Evolutionary conservation across 768 basidiomycete genomes (phyloP), one percentile per base, ranked within the genome.

Genomic region (Melanogaster broomeanus): DNA sequence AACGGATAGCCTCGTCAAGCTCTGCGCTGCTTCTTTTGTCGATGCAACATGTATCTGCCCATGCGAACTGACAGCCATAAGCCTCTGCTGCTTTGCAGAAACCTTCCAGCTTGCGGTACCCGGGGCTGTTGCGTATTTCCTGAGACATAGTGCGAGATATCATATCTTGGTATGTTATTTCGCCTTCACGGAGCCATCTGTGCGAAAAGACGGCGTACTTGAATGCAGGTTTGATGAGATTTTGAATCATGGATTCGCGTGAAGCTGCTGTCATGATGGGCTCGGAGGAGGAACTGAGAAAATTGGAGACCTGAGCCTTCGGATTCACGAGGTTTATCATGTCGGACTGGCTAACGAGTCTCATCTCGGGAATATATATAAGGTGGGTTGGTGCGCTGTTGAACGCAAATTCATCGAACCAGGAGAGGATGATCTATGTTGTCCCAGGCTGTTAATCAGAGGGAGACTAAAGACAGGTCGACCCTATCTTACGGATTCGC

Each of bases 371-470:
- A 15, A 51, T 2, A 35, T 51, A 11, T 8, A 51, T 44, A 21
- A 51, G 46, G 15, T 51, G 34, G 11, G 43, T 13, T 22, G 49
- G 49, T 9, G 34, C 15, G 10, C 24, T 21, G 35, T 51, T 43
- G 34, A 27, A 51, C 18, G 33, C 49, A 47, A 28, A 42, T 25
- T 48, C 48, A 15, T 57, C 41, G 40, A 58, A 52, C 37, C 6
- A 38, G 37, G 37, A 16, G 19, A 38, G 19, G 37, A 38, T 38
- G 6, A n/a, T 19, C 37, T 38, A 19, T 19, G 37, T n/a, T n/a
- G 19, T 38, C 37, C 37, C n/a, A n/a, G n/a, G n/a, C n/a, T n/a
- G n/a, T n/a, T n/a, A n/a, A n/a, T n/a, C n/a, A n/a, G n/a, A n/a
- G n/a, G n/a, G n/a, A n/a, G n/a, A n/a, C n/a, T n/a, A n/a, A n/a